Evolutionary conservation across 1,284 basidiomycete species (phyloP).

Genomic region (Rhizoctonia solani): DNA sequence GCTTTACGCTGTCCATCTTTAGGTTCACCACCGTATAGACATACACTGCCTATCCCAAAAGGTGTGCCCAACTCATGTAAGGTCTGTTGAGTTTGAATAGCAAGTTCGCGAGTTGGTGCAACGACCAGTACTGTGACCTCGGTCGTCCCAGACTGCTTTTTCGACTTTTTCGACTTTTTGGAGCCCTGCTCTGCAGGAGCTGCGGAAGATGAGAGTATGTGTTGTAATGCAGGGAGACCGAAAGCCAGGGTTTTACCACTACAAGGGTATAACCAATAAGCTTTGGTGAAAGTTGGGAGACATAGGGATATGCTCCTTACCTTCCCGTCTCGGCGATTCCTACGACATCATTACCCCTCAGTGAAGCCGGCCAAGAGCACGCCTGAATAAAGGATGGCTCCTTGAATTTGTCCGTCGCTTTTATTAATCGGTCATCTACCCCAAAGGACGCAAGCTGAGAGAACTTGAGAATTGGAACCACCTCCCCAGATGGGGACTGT

Average conservation of each 20-base stretch:
- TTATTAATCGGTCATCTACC: slow-evolving; percentile 53
- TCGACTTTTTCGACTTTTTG: slow-evolving; percentile 45
- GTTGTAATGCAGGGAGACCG: slow-evolving; percentile 80
- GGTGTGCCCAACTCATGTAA: slow-evolving; percentile 77
- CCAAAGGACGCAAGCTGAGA: slow-evolving; percentile 57
- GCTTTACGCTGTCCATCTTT: slow-evolving; percentile 80
- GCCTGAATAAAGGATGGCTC: slow-evolving; percentile 96
- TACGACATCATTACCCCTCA: slow-evolving; percentile 85
- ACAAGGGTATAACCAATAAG: slow-evolving; percentile 37
- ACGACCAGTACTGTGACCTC: slow-evolving; percentile 81
- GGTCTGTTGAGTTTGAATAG: slow-evolving; percentile 91
- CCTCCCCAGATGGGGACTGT: slow-evolving; percentile 54
- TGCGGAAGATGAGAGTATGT: slow-evolving; percentile 7
- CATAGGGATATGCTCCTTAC: slow-evolving; percentile 46
- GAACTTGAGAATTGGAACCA: slow-evolving; percentile 77
- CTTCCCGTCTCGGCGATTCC: slow-evolving; percentile 98
- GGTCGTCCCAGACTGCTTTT: slow-evolving; percentile 44
- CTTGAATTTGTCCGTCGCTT: slow-evolving; percentile 70
- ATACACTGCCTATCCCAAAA: slow-evolving; percentile 79
- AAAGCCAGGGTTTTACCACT: slow-evolving; percentile 97
- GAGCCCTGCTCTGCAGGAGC: slow-evolving; percentile 32
- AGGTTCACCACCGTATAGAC: slow-evolving; percentile 90
- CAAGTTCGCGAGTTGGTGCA: slow-evolving; percentile 92
- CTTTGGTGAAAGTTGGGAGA: not conserved
- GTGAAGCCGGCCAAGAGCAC: slow-evolving; percentile 90